Percentiles rank a stretch among this genome's conserved stretches.
Conservation (phyloP, 768 basidiomycete genomes). For the Vararia minispora region DNA sequence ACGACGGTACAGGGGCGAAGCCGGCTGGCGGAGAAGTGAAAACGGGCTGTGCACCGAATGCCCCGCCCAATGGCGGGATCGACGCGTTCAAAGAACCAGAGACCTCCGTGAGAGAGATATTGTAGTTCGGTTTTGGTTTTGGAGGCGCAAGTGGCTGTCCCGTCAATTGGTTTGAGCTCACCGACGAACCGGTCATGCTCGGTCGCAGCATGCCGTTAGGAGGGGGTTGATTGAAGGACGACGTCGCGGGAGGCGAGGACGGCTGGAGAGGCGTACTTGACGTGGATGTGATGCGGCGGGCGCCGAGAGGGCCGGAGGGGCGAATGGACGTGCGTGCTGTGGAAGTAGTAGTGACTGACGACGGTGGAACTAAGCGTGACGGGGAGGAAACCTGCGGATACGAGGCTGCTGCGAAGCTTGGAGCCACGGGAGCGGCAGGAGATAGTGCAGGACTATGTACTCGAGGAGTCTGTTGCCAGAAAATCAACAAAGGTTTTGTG, state of each 20-base stretch:
- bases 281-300: constrained; percentile 4
- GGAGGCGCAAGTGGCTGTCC: constrained; percentile 13
- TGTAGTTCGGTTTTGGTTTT: constrained; percentile 46
- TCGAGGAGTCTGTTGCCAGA: constrained; percentile 8
- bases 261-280: constrained; percentile 19
- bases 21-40: too few species aligned
- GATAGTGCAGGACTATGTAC: constrained; percentile 20
- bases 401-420: constrained; percentile 11
- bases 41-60: too few species aligned
- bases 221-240: constrained; percentile 6
- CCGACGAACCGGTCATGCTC: constrained; percentile 6
- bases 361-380: constrained; percentile 28
- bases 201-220: constrained; percentile 16
- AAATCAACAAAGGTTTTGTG: neutral
- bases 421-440: constrained; percentile 11
- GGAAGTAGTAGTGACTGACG: constrained; percentile 25
- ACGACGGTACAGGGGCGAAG: neutral
- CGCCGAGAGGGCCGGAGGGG: constrained; percentile 6
- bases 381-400: constrained; percentile 15
- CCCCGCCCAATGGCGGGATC: neutral
- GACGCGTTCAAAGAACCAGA: constrained; percentile 14
- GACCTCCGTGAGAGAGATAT: constrained; percentile 29
- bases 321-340: constrained; percentile 19
- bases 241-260: constrained; percentile 5
- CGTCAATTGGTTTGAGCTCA: constrained; percentile 8